Base-by-base conservation (phyloP, 495 filamentous ascomycete genomes). In the Podospora pseudoanserina region DNA sequence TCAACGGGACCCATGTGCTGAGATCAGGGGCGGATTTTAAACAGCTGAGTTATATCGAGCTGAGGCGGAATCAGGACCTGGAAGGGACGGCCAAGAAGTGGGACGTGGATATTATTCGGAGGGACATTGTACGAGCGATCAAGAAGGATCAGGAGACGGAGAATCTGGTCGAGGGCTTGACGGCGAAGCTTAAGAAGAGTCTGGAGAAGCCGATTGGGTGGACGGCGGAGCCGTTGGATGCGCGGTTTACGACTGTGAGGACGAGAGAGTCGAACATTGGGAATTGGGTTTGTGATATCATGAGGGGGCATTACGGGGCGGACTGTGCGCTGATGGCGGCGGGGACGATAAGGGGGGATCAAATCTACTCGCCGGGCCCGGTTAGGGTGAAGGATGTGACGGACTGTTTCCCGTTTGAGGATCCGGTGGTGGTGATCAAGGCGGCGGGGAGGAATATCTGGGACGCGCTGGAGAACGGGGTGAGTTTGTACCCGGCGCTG, bases 261-360 rank as follows among this genome's bases (percentile, higher is more conserved):
- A 76, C 85, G 27, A 79, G 80, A 20, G 93, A 97, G 77, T 92
- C 89, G 34, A 97, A 97, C 72, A 72, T 94, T 1, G 93, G 90
- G 0, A 97, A 97, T 72, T 95, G 94, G 75, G 89, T 96, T 32
- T 93, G 90, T 77, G 93, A 97, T 74, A 82, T 97, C 19, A 96
- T 96, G 90, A 87, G 93, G 13, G 86, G 85, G 66, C 90, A 96
- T 74, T 92, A 96, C 74, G 73, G 77, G 11, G 86, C 91, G 0
- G 93, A 97, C 68, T 95, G 91, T 74, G 83, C 89, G 19, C 79
- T 97, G 67, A 94, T 97, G 88, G 92, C 91, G 0, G 87, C 89
- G 0, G 93, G 93, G 0, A 97, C 93, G n/a, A 91, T 96, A 64
- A 85, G 93, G 9, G 93, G 93, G 4, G 93, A 96, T 69, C 92